These are phyloP conservation scores for Oryza longistaminata DNA, from an alignment of 176 grass and related monocot species.

Conservation along the genomic window DNA sequence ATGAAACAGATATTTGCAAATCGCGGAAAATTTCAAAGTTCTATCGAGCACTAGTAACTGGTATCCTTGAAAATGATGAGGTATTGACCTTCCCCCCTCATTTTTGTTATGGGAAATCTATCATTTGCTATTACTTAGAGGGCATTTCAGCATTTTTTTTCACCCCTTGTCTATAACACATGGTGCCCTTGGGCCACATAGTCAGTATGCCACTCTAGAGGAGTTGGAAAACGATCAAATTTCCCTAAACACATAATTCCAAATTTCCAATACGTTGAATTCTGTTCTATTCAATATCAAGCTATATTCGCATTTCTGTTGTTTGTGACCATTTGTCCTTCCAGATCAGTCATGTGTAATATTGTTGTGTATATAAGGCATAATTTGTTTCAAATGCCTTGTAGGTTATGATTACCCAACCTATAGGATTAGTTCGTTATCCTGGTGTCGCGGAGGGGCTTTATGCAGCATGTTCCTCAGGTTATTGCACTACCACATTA, in stretches of 20 bases:
- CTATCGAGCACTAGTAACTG: constrained; percentile 76
- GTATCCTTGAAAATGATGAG: constrained; percentile 78
- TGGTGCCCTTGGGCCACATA: not conserved
- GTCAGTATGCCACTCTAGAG: not conserved
- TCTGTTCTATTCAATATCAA: not conserved
- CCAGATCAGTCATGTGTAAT: not conserved
- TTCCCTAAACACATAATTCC: not conserved
- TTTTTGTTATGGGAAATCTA: not conserved
- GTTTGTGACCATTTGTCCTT: constrained; percentile 1
- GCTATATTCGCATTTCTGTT: not conserved
- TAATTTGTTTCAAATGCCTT: constrained; percentile 30
- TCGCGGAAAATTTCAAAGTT: constrained; percentile 82
- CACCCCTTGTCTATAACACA: not conserved
- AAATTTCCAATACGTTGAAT: not conserved
- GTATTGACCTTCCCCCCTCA: constrained; percentile 7
- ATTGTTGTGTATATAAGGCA: not conserved
- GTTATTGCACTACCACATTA: constrained; percentile 32
- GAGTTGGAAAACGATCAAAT: not conserved
- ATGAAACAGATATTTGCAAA: constrained; percentile 49
- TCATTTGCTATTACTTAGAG: not conserved
- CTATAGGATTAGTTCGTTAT: constrained; percentile 83
- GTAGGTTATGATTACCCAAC: constrained; percentile 77
- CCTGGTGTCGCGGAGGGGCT: constrained; percentile 78
- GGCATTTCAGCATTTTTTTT: not conserved
- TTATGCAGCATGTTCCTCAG: constrained; percentile 79